Evolutionary conservation across 1,284 basidiomycete species (phyloP), one percentile per base, ranked within the genome.

Genomic region (Cutaneotrichosporon sp.): DNA sequence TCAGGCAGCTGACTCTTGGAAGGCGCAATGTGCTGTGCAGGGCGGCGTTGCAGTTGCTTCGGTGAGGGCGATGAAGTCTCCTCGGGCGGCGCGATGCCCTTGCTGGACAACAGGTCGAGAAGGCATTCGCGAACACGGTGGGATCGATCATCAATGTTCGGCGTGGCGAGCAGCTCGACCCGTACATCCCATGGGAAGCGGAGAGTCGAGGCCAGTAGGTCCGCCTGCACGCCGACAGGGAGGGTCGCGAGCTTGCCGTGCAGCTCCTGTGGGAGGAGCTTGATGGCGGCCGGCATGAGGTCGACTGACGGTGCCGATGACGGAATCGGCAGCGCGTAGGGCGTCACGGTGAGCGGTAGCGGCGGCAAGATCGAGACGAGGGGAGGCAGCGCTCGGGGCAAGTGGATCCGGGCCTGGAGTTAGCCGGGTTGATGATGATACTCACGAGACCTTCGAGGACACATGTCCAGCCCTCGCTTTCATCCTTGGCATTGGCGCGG

Each of bases 331-430:
- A 79, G 59, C n/a, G 76, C 74, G 64, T 69, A 79, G 1, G 72
- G 65, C 0, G 73, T 69, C 5, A 70, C 66, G 2, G 70, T 66
- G 1, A 77, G 62, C 2, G 75, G 73, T 14, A 73, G 66, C 1
- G 70, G 72, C 7, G 76, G 76, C 4, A 77, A 69, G 57, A 79
- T 74, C 5, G 76, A 75, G 6, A 79, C 63, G 26, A 76, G 66
- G 1, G 77, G 77, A 1, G 77, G 77, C 3, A 79, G 69, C 0
- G 75, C 72, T 38, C 73, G 69, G 4, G 77, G 75, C 9, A 79
- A 70, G 36, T 76, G 67, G 26, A 79, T 71, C 4, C 77, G 70
- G 30, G 74, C 61, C 73, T 74, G 32, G 6, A 6, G 55, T 62
- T 16, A 62, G 57, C 1, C 22, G 14, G 38, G 14, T 21, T 16